Base-by-base conservation (phyloP, 192 early-diverging fungal species). In the Borealophlyctis nickersoniae region DNA sequence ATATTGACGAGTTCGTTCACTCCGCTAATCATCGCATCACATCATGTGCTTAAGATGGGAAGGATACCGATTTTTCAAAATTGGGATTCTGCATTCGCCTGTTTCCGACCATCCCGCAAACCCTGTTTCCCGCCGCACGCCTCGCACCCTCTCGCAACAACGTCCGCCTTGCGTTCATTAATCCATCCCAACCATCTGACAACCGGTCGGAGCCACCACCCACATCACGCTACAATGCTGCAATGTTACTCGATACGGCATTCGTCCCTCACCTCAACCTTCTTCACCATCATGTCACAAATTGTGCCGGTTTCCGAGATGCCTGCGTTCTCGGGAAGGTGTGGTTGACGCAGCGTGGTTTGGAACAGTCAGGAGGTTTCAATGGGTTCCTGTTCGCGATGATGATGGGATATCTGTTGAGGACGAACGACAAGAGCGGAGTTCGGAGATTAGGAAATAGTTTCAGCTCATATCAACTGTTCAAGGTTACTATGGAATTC, bases 211-310 rank as follows among this genome's bases (percentile, higher is more conserved):
- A 34, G 13, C 66, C 84, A 26, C 73, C 81, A 2, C 70, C 93
- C 0, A 98, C 96, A 22, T 92, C 94, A 28, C 89, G 86, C 55
- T 96, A 97, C 81, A 98, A 96, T 73, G 81, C 89, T 1, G 80
- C 87, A 3, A 60, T 99, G 32, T 75, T 93, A 53, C 73, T 78
- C 59, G 96, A 99, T 59, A 87, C 86, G 19, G 66, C 82, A 60
- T 78, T 87, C 49, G 79, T 89, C 11, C 67, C 85, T 23, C 89
- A 93, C 75, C 77, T 96, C 75, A 84, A 87, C 55, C 86, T 85
- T 39, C 72, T 98, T 29, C 87, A 91, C 59, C 81, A 87, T 60
- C 88, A 92, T 23, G 70, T 76, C 39, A 86, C 90, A 56, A 73
- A 66, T 48, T 91, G 88, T 53, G 59, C 83, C 14, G 89, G 85